A percentile compares a stretch with the other conserved stretches of the same genome.
Conservation (phyloP, 202 grass and related monocot genomes). For the Musa balbisiana region DNA sequence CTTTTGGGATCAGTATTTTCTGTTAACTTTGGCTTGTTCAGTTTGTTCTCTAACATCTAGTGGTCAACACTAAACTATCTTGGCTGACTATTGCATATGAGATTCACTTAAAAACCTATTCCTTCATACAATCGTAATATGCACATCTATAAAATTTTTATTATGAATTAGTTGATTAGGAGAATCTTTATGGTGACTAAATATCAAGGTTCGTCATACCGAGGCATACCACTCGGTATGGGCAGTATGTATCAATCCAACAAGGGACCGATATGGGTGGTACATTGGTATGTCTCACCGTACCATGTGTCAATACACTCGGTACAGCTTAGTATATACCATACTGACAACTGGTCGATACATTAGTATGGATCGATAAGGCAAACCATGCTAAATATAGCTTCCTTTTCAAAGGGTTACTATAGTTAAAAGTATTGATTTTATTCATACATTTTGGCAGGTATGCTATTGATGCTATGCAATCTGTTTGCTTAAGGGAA, state of each 20-base stretch:
- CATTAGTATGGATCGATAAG: too few species aligned
- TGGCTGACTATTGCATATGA: neutral
- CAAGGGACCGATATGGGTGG: too few species aligned
- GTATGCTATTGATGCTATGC: slow-evolving; percentile 87
- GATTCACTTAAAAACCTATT: too few species aligned
- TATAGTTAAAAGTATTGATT: neutral
- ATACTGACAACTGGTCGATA: too few species aligned
- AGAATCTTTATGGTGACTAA: too few species aligned
- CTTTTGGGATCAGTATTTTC: too few species aligned
- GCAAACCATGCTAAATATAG: neutral
- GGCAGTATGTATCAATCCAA: too few species aligned
- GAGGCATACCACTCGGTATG: too few species aligned
- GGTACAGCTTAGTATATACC: too few species aligned
- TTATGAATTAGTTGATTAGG: neutral
- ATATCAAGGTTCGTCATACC: too few species aligned
- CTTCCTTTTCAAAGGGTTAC: neutral
- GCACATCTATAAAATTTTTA: neutral
- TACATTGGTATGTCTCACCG: too few species aligned
- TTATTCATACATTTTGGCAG: slow-evolving; percentile 29
- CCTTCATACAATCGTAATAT: neutral
- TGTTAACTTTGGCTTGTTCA: neutral
- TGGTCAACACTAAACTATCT: neutral
- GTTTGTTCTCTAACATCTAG: neutral
- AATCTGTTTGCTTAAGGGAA: slow-evolving; percentile 68
- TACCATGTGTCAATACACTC: too few species aligned